Evolutionary conservation across 2,329 filamentous ascomycete species (phyloP), one percentile per base, ranked within the genome.

Genomic region (Paraphoma sp.): DNA sequence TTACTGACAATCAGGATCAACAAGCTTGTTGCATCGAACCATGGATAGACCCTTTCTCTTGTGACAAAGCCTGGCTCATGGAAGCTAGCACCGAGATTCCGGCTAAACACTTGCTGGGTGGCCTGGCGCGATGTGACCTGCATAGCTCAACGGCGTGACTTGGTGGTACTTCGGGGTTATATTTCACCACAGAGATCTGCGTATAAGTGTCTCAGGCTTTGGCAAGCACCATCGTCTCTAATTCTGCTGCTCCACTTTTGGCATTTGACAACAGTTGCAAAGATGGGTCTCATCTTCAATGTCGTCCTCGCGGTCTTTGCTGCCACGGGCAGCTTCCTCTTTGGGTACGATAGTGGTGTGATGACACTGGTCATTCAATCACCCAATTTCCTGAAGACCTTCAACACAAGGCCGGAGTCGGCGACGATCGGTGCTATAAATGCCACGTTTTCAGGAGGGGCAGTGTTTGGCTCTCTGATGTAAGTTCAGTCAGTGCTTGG

Each of bases 401-500:
- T 89, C 74, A 76, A 86, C 40, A 84, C 83, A 4, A 71, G 67
- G 1, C 80, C 74, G 28, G 78, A 76, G 1, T 81, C 81, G 64
- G 76, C 82, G 5, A 82, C 86, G 48, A 79, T 88, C 53, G 87
- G 87, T 10, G 86, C 86, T 17, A 85, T 89, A 69, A 86, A 87
- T 67, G 86, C 85, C 55, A 87, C 87, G 23, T 89, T 88, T 64
- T 82, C 81, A 12, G 84, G 83, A 4, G 84, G 84, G n/a, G 84
- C 83, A 53, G 79, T 84, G 31, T 82, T 86, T 59, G 84, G 84
- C 4, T 78, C 82, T 29, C 75, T 86, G 23, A 81, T 83, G 74
- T 75, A 60, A 54, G 71, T 59, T 10, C 16, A 31, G 2, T 4
- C 7, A 14, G 31, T 17, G 11, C 44, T 33, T 12, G 3, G 12